Evolutionary conservation across 495 filamentous ascomycete genomes (phyloP), one percentile per base, ranked within the genome.

Genomic region (Durotheca rogersii): DNA sequence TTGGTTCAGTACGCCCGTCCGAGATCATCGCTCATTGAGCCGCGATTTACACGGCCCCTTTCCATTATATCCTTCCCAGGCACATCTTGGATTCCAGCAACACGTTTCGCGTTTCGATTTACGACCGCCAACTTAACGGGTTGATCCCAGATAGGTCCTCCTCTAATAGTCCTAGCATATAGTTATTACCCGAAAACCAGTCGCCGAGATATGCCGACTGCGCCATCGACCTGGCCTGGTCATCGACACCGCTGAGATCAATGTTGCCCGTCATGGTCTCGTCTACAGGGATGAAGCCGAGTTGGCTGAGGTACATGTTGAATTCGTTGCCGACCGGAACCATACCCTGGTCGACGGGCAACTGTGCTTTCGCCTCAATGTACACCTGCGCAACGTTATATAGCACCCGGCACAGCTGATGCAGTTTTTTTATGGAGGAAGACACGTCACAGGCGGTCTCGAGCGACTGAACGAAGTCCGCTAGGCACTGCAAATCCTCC

Each of bases 161-260:
- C 53, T 85, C 81, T 38, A 86, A 49, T 47, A 87, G 47, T 0
- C 78, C 79, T 69, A 86, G 71, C 67, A 87, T 81, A 56, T 82
- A 78, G 31, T 79, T 77, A 56, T 83, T 84, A 0, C 83, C 80
- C 23, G 80, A 83, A 53, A 83, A 87, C 84, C 83, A 87, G 51
- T 82, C 83, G 15, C 79, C 81, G 7, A 87, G 55, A 45, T 81
- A 76, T 33, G 67, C 62, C 5, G 72, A 67, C 54, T 77, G 73
- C 33, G 58, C 46, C 32, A 46, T 57, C 12, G 60, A 51, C 11
- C 57, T 57, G 0, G 39, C 51, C 10, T 45, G 21, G 15, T 42
- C 48, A 42, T 53, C 35, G 9, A 48, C 37, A 9, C 44, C 27
- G 12, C 43, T 56, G 27, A 51, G 37, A 6, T 37, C 51, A 33